Evolutionary conservation across 805 yeast species (phyloP), one percentile per base, ranked within the genome.

Genomic region (Candida pseudofarinosa): DNA sequence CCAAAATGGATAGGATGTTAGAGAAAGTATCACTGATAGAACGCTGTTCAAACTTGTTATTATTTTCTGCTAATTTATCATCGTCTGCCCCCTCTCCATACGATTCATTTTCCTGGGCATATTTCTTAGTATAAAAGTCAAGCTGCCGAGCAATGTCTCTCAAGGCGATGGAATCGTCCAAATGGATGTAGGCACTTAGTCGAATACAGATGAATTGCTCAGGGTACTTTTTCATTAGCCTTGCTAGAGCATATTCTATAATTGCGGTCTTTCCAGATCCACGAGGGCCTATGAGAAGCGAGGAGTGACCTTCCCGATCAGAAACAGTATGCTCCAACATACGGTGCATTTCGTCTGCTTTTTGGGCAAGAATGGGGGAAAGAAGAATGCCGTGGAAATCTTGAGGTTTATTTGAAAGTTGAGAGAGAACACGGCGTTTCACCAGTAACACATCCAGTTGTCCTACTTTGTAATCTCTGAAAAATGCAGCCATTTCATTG

Each of bases 91-190:
- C 10, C 10, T 23, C 28, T 6, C 10, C 28, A 10, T 23, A 7
- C 10, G 10, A 7, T 6, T 10, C 28, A 10, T 37, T 32, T 2
- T 7, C 26, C 19, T 36, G 31, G 10, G 16, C 12, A 15, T 43
- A 38, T 17, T 44, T 45, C 23, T 43, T 45, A 6, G 57, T 49
- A 35, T 51, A 55, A 47, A 58, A 56, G 56, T 88, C 96, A 33
- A 91, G 63, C 60, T 90, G 97, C 35, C 83, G 70, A 0, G 96
- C 96, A 44, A 93, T 85, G 50, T 88, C 90, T 40, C 90, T 74
- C 12, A 93, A 76, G 0, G 98, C 98, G 39, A 76, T 65, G 37
- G 73, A 76, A 55, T 91, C 98, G 50, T 84, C 88, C 3, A 73
- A 57, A 56, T 88, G 96, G 3, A 82, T 73, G 12, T 74, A 62